A percentile compares a stretch with the other conserved stretches of the same genome.
Conservation (phyloP, 192 early-diverging fungal species). For the Pilobolus umbonatus region DNA sequence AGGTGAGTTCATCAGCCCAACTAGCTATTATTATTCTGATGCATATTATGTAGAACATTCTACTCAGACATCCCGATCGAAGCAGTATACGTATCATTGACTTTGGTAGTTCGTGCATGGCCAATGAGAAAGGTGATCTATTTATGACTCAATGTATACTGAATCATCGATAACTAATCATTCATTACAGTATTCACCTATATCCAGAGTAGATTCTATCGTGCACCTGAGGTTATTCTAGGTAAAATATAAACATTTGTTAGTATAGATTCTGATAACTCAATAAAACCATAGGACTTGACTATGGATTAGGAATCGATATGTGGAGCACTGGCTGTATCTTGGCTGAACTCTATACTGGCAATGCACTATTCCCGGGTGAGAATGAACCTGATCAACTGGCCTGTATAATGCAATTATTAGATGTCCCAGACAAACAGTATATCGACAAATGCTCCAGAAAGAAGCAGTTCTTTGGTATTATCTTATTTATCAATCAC, state of each 20-base stretch:
- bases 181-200: constrained; percentile 93
- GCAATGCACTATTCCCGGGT: constrained; percentile 90
- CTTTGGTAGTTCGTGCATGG: constrained; percentile 91
- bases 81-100: constrained; percentile 94
- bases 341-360: constrained; percentile 82
- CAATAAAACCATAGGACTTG: constrained; percentile 24
- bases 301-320: constrained; percentile 88
- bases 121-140: constrained; percentile 57
- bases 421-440: constrained; percentile 70
- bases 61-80: constrained; percentile 65
- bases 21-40: too few species aligned
- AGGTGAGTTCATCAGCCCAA: constrained; percentile 66
- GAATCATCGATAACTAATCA: neutral
- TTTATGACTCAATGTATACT: too few species aligned
- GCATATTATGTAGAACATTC: constrained; percentile 58
- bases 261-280: neutral
- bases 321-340: constrained; percentile 98
- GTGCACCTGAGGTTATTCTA: constrained; percentile 94
- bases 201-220: constrained; percentile 94
- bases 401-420: constrained; percentile 89
- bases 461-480: constrained; percentile 84
- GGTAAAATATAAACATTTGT: constrained; percentile 36
- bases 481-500: constrained; percentile 7
- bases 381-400: constrained; percentile 97
- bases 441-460: constrained; percentile 72